Conservation (phyloP, 2,329 filamentous ascomycete species). For the Mollisiaceae sp. region DNA sequence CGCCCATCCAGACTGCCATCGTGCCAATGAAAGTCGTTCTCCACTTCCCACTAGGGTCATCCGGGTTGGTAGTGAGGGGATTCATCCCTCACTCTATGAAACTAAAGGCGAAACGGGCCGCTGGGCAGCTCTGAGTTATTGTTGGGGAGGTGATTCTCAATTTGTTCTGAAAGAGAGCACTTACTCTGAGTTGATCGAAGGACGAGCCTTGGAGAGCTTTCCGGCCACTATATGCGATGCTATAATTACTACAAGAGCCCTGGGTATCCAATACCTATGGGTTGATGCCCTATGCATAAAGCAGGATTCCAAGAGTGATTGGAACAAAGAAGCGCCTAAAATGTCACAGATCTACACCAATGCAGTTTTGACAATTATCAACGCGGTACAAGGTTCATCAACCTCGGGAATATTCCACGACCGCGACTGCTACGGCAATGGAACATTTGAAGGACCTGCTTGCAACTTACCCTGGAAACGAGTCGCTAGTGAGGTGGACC, state of each 20-base stretch:
- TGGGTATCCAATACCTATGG: not conserved
- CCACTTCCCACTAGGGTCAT: not conserved
- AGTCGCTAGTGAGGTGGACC: not conserved
- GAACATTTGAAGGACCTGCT: not conserved
- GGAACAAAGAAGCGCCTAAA: not conserved
- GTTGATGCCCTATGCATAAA: not conserved
- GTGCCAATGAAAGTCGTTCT: not conserved
- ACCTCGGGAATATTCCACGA: not conserved
- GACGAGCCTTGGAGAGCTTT: conserved; percentile 13
- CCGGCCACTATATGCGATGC: conserved; percentile 22
- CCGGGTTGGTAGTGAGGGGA: not conserved
- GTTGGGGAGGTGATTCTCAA: conserved; percentile 21
- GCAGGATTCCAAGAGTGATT: not conserved
- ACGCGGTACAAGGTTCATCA: not conserved
- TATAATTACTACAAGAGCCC: conserved; percentile 2
- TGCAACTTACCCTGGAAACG: not conserved
- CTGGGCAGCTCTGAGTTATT: conserved; percentile 18
- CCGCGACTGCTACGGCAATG: not conserved
- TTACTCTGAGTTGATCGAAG: not conserved
- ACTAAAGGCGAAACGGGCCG: not conserved
- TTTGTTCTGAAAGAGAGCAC: conserved; percentile 16
- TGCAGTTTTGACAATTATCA: not conserved
- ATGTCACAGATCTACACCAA: conserved; percentile 2
- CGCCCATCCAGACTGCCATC: not conserved
- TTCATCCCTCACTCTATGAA: not conserved